Conservation (phyloP, 169 alveolate species). For the Plasmodium reichenowi region DNA sequence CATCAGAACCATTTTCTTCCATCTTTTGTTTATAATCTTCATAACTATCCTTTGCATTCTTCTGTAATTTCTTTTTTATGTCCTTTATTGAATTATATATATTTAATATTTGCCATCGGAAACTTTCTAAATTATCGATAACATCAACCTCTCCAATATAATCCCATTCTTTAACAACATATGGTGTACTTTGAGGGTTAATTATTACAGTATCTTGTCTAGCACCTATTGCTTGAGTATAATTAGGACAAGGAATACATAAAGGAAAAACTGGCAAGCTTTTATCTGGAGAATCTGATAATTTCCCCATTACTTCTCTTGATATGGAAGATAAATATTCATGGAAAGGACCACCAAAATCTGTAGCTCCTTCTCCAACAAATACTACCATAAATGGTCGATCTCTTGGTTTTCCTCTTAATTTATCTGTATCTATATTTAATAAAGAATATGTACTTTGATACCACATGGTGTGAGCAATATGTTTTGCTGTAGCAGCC, state of each 20-base stretch:
- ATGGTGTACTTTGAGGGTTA: conserved; percentile 71
- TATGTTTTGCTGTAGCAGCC: conserved; percentile 85
- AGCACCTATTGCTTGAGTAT: conserved; percentile 90
- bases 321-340: conserved; percentile 91
- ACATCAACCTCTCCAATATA: conserved; percentile 68
- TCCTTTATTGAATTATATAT: conserved; percentile 58
- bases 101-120: conserved; percentile 52
- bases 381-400: conserved; percentile 94
- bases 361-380: conserved; percentile 94
- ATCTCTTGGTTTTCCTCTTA: conserved; percentile 85
- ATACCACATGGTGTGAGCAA: conserved; percentile 82
- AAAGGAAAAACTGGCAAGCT: conserved; percentile 77
- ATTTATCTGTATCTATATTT: conserved; percentile 78
- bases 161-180: conserved; percentile 49
- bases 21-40: neutral
- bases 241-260: conserved; percentile 89
- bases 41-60: conserved; percentile 2
- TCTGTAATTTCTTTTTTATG: conserved; percentile 39
- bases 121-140: conserved; percentile 74
- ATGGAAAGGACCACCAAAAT: conserved; percentile 95
- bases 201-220: conserved; percentile 91
- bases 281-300: conserved; percentile 76
- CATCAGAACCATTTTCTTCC: conserved; percentile 47
- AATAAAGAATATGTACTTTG: conserved; percentile 86
- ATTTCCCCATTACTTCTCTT: conserved; percentile 91